Percentiles rank a stretch among this genome's conserved stretches.
phyloP scores from a whole-genome alignment of 2,329 filamentous ascomycete species.

The Aureobasidium pullulans region DNA sequence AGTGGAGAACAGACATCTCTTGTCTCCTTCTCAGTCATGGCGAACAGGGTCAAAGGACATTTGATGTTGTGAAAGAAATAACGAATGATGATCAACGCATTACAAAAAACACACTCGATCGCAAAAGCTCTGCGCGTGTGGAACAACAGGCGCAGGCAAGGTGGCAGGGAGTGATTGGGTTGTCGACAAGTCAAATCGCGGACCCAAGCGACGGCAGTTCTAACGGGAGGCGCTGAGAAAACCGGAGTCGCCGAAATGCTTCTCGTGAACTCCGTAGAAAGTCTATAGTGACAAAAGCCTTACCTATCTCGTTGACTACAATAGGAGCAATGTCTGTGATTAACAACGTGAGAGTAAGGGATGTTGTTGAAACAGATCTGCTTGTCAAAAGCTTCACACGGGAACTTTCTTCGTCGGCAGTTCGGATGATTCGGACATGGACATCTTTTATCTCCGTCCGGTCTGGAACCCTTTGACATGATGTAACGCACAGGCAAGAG shows the following conservation, averaged over 20 bases:
- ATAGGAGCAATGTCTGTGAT: too few relatives aligned
- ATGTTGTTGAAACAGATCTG: background rate
- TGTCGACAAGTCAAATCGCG: background rate
- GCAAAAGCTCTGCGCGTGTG: background rate
- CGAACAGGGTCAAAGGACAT: background rate
- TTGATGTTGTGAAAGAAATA: background rate
- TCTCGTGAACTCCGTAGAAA: background rate
- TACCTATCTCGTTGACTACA: too few relatives aligned
- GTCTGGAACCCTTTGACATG: background rate
- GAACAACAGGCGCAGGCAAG: background rate
- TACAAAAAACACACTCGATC: background rate
- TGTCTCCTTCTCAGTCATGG: constrained; percentile 1
- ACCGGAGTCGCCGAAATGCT: background rate
- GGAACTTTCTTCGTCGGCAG: background rate
- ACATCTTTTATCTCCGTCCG: background rate
- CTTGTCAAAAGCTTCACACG: background rate
- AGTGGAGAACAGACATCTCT: background rate
- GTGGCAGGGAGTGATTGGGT: constrained; percentile 7
- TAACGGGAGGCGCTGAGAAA: background rate
- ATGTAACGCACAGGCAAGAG: background rate
- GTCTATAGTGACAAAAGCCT: too few relatives aligned
- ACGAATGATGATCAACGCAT: background rate
- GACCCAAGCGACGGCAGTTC: background rate
- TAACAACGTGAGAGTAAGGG: too few relatives aligned
- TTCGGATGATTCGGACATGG: background rate